Evolutionary conservation across 2,329 filamentous ascomycete genomes (phyloP).

Genomic region (Curvularia lunata): DNA sequence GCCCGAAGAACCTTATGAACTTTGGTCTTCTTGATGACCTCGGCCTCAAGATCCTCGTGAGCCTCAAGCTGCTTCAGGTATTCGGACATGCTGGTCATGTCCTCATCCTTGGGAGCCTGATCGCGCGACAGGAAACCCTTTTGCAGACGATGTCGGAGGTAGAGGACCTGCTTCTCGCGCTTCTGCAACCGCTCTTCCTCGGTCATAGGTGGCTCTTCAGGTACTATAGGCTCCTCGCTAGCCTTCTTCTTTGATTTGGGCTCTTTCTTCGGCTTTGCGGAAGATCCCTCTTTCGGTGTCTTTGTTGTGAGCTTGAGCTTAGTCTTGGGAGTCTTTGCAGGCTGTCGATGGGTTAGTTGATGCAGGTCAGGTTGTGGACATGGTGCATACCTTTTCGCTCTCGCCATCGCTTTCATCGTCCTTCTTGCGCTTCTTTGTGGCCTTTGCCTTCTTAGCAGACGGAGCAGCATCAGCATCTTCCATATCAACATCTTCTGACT

Average conservation of each 20-base stretch:
- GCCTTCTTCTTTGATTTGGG: constrained; percentile 60
- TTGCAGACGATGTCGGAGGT: constrained; percentile 91
- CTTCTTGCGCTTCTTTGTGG: constrained; percentile 77
- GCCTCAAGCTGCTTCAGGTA: constrained; percentile 82
- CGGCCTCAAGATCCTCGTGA: constrained; percentile 80
- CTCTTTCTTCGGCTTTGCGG: constrained; percentile 66
- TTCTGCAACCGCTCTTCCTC: constrained; percentile 62
- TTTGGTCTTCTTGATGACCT: constrained; percentile 89
- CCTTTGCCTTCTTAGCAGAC: constrained; percentile 46
- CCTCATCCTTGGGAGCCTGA: constrained; percentile 81
- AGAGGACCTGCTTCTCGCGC: constrained; percentile 76
- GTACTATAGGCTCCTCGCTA: constrained; percentile 54
- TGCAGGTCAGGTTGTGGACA: background rate
- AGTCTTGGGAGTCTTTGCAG: constrained; percentile 59
- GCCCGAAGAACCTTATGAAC: constrained; percentile 98
- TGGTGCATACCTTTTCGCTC: constrained; percentile 61
- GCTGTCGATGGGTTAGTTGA: constrained; percentile 45
- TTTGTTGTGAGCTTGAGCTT: constrained; percentile 57
- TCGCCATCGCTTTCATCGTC: constrained; percentile 70
- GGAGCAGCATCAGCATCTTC: constrained; percentile 49
- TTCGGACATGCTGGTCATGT: constrained; percentile 79
- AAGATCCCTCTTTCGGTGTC: constrained; percentile 47
- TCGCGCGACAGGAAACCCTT: constrained; percentile 90
- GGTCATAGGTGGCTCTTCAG: constrained; percentile 61
- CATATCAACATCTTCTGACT: constrained; percentile 49